Conservation (phyloP, 305 asterid species). For the Fraxinus xanthoxyloides region DNA sequence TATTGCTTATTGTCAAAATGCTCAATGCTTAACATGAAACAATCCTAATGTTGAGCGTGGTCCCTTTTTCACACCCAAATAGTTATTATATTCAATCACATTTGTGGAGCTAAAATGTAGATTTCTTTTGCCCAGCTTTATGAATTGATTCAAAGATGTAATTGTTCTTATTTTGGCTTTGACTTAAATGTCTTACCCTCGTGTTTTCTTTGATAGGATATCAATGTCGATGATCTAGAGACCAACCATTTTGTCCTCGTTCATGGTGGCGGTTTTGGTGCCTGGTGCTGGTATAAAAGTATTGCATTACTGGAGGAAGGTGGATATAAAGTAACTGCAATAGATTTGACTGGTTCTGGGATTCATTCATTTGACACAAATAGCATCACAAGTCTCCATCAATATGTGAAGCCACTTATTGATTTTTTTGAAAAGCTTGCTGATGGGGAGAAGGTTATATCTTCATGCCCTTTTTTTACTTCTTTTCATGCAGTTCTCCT, state of each 20-base stretch:
- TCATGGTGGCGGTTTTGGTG: conserved; percentile 99
- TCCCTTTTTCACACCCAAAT: background rate
- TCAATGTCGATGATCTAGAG: conserved; percentile 71
- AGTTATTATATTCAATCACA: background rate
- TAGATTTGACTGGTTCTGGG: conserved; percentile 95
- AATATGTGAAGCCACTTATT: conserved; percentile 82
- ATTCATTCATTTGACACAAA: conserved; percentile 85
- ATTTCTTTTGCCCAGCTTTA: background rate
- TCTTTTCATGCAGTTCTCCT: conserved; percentile 3
- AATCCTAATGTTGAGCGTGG: background rate
- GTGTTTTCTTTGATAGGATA: conserved; percentile 47
- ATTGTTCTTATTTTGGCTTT: background rate
- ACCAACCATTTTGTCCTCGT: conserved; percentile 86
- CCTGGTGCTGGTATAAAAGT: conserved; percentile 99
- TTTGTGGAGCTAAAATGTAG: background rate
- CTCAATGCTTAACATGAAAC: background rate
- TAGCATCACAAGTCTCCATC: conserved; percentile 68
- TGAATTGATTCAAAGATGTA: background rate
- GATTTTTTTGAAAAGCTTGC: conserved; percentile 67
- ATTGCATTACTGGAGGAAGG: conserved; percentile 83
- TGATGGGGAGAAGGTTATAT: conserved; percentile 80
- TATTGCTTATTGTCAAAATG: background rate
- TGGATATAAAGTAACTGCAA: conserved; percentile 91
- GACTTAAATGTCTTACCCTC: conserved; percentile 16
- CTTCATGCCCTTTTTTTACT: conserved; percentile 15